Base-by-base conservation (phyloP, 2,329 filamentous ascomycete species). In the Phymatotrichopsis omnivora region DNA sequence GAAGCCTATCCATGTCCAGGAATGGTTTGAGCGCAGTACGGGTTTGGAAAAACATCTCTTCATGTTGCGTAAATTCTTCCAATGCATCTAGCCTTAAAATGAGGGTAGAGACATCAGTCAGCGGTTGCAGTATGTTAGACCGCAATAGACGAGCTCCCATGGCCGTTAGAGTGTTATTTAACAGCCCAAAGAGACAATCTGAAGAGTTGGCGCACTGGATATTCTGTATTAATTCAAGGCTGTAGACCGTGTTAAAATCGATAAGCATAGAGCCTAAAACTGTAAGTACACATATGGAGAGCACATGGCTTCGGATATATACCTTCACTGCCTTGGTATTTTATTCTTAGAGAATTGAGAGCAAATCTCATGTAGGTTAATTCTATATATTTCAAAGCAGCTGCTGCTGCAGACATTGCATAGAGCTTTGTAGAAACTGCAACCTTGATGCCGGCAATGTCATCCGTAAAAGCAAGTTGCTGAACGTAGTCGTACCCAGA, bases 211-310 rank as follows among this genome's bases (percentile, higher is more conserved):
- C 60, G 55, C 81, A 78, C 10, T 83, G 78, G 0, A 87, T 60
- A 55, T 95, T 98, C 58, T 94, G 85, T 20, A 96, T 82, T 5
- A 98, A 71, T 61, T 98, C 91, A 3, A 98, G 69, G 0, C 85
- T 85, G 28, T 80, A 74, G 22, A 95, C 85, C 0, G 87, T 93
- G 1, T 85, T 81, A 2, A 91, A 72, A 58, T 95, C 89, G 56
- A 96, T 93, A 75, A 93, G 85, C 87, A 96, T 94, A 1, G 85
- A 84, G 19, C 89, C 83, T 60, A 93, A 84, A 0, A 85, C 86
- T 1, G 86, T 82, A 58, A 32, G 27, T 30, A n/a, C n/a, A n/a
- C n/a, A 28, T 28, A 32, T 12, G 34, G 49, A 28, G 11, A 31
- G 23, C 38, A 17, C 12, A 20, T 40, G 11, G 4, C 24, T 20